A percentile compares a stretch with the other conserved stretches of the same genome.
phyloP scores from a whole-genome alignment of 2,329 filamentous ascomycete genomes.

The Ophiosphaerella narmari region DNA sequence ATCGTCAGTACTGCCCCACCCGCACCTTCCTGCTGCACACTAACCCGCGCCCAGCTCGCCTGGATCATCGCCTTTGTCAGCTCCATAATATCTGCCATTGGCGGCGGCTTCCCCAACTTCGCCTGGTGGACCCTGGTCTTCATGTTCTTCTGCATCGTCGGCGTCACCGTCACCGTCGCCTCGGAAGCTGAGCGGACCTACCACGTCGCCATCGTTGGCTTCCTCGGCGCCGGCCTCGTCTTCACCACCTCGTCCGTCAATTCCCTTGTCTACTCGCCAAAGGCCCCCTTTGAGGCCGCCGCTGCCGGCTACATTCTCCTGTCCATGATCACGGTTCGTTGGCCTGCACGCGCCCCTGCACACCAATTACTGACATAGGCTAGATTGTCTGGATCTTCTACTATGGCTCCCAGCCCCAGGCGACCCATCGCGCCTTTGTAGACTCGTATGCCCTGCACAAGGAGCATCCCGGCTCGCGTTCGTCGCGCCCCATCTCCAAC shows the following conservation, averaged over 20 bases:
- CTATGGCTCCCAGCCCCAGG: conserved; percentile 90
- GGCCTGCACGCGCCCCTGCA: not conserved
- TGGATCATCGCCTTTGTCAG: conserved; percentile 93
- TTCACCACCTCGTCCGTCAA: conserved; percentile 87
- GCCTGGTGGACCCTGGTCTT: conserved; percentile 92
- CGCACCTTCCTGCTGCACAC: conserved; percentile 12
- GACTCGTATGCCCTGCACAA: conserved; percentile 96
- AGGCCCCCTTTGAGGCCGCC: conserved; percentile 78
- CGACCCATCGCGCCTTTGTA: conserved; percentile 84
- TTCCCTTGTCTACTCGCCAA: conserved; percentile 76
- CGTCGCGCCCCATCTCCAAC: conserved; percentile 72
- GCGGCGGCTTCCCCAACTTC: conserved; percentile 74
- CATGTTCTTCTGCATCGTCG: conserved; percentile 80
- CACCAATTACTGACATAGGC: conserved; percentile 22
- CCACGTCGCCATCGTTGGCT: conserved; percentile 88
- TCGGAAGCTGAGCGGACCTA: conserved; percentile 86
- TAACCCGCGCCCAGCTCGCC: conserved; percentile 67
- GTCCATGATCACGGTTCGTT: conserved; percentile 85
- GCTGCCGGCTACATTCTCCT: conserved; percentile 92
- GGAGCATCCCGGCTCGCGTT: conserved; percentile 68
- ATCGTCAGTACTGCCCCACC: conserved; percentile 65
- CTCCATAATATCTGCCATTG: conserved; percentile 73
- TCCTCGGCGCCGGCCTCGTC: conserved; percentile 80
- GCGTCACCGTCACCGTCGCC: conserved; percentile 80
- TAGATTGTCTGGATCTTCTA: conserved; percentile 99